Evolutionary conservation across 805 yeast species (phyloP).

Genomic region (Candida morakotiae): DNA sequence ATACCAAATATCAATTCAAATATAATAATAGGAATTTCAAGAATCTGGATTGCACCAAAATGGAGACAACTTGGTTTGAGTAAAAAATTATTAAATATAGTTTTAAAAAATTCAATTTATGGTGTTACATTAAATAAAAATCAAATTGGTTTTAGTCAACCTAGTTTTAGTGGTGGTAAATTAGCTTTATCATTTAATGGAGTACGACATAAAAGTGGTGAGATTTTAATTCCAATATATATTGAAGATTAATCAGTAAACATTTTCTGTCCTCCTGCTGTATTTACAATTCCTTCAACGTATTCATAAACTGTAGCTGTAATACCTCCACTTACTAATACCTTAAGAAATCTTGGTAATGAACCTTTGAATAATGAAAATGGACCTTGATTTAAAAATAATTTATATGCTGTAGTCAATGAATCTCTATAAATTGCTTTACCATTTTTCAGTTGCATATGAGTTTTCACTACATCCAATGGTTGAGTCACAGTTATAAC

Average conservation of each 20-base stretch:
- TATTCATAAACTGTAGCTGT: slow-evolving; percentile 36
- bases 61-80: slow-evolving; percentile 54
- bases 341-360: slow-evolving; percentile 36
- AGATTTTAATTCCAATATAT: slow-evolving; percentile 47
- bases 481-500: slow-evolving; percentile 85
- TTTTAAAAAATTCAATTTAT: slow-evolving; percentile 42
- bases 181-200: slow-evolving; percentile 57
- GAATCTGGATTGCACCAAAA: slow-evolving; percentile 41
- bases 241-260: slow-evolving; percentile 17
- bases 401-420: slow-evolving; percentile 40
- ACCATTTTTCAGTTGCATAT: slow-evolving; percentile 79
- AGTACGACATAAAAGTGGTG: slow-evolving; percentile 50
- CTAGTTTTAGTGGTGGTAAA: slow-evolving; percentile 60
- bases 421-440: slow-evolving; percentile 55
- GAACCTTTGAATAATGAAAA: slow-evolving; percentile 31
- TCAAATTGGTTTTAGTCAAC: slow-evolving; percentile 69
- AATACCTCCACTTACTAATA: slow-evolving; percentile 38
- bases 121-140: slow-evolving; percentile 41
- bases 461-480: slow-evolving; percentile 78
- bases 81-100: slow-evolving; percentile 37
- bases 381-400: slow-evolving; percentile 30
- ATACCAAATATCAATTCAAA: slow-evolving; percentile 42
- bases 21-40: slow-evolving; percentile 32
- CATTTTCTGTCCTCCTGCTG: slow-evolving; percentile 29
- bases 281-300: slow-evolving; percentile 26